Evolutionary conservation across 2,329 filamentous ascomycete genomes (phyloP), one percentile per base, ranked within the genome.

Genomic region (Tolypocladium nubicola): DNA sequence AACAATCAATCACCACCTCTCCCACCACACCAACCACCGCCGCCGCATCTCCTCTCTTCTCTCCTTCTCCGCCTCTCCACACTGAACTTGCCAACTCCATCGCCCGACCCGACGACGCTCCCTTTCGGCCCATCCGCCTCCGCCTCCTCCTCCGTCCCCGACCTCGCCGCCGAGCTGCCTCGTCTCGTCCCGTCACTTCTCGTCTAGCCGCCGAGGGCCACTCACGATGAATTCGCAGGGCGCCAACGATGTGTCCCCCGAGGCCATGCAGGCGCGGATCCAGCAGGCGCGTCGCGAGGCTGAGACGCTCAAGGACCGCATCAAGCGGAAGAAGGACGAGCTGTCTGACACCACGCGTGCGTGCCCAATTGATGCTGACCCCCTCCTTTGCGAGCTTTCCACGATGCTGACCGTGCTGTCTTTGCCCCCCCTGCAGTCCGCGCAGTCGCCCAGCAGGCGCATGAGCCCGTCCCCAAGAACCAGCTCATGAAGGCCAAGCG

Each of bases 321-420:
- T 97, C 85, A 97, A 97, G 87, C 86, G 92, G 77, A 96, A 96
- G 86, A 97, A 97, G 88, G 94, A 99, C 84, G 94, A 97, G 78
- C 84, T 99, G 67, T 93, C 93, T 72, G 94, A 99, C 76, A 96
- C 92, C 63, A 95, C 92, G 71, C 87, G 94, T 99, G 86, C 84
- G 93, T 82, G 61, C 61, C 56, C 59, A 56, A 60, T 57, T 60
- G 59, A 58, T 45, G 47, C 33, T 40, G 45, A 33, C 49, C 38
- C 33, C 37, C 35, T 39, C 53, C 21, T 38, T 47, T 43, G 57
- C 38, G 39, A 30, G 45, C 40, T 9, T 37, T 26, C 23, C 23
- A n/a, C 37, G 33, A 60, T 63, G 61, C 68, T 71, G 58, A 70
- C 62, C n/a, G 10, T 45, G 10, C 33, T 55, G 35, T 57, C 19